Evolutionary conservation across 768 basidiomycete species (phyloP).

Genomic region (Tricholoma furcatifolium): DNA sequence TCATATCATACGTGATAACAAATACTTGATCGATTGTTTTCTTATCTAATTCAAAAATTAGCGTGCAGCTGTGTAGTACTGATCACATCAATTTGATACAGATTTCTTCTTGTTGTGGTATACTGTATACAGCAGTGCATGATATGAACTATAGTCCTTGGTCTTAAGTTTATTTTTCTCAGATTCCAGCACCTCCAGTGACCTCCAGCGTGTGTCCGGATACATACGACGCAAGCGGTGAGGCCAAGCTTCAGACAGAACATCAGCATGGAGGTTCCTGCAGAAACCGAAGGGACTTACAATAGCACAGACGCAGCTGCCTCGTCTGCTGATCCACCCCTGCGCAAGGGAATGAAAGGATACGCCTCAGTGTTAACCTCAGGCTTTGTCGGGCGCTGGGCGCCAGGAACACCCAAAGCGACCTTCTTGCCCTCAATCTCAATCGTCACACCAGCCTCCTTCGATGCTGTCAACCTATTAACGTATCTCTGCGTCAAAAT

Average conservation of each 20-base stretch:
- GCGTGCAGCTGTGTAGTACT: too few relatives aligned
- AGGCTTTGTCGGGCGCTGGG: conserved; percentile 33
- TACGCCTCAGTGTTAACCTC: conserved; percentile 33
- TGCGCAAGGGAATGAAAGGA: conserved; percentile 57
- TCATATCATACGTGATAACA: too few relatives aligned
- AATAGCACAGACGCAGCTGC: conserved; percentile 75
- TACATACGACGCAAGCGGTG: conserved; percentile 77
- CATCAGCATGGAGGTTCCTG: neutral
- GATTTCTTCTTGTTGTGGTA: too few relatives aligned
- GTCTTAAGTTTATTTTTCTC: conserved; percentile 11
- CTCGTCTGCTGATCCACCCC: conserved; percentile 71
- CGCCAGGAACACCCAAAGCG: conserved; percentile 74
- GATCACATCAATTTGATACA: too few relatives aligned
- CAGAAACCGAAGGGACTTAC: conserved; percentile 42
- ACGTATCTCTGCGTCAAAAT: neutral
- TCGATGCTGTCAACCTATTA: conserved; percentile 69
- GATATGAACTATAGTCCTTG: too few relatives aligned
- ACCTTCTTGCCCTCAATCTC: conserved; percentile 84
- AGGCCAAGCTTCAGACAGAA: conserved; percentile 55
- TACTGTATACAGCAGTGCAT: too few relatives aligned
- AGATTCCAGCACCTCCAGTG: conserved; percentile 80
- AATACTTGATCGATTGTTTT: too few relatives aligned
- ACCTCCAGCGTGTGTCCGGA: conserved; percentile 83
- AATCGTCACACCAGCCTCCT: conserved; percentile 74
- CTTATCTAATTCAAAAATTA: too few relatives aligned